Percentiles rank a stretch among this genome's conserved stretches.
phyloP scores from a whole-genome alignment of 306 rosid genomes.

The Malus asiatica region DNA sequence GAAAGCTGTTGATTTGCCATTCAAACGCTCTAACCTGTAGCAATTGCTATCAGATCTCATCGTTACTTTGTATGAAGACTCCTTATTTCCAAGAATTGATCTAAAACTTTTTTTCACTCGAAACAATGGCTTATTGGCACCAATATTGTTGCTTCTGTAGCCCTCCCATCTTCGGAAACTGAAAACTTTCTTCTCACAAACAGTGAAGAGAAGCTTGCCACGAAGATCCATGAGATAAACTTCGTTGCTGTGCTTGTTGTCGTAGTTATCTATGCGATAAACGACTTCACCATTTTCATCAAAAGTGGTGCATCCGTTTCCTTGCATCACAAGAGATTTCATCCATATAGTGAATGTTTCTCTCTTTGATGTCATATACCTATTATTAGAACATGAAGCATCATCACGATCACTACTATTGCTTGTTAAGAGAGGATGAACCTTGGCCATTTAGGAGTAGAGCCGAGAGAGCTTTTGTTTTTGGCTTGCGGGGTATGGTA shows the following conservation, averaged over 20 bases:
- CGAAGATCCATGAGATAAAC: slow-evolving; percentile 39
- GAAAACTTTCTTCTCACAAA: slow-evolving; percentile 14
- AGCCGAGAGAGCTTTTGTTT: neutral
- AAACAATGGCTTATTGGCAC: slow-evolving; percentile 11
- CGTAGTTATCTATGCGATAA: slow-evolving; percentile 34
- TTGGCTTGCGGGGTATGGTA: neutral
- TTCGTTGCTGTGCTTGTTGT: slow-evolving; percentile 21
- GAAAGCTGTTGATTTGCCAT: slow-evolving; percentile 11
- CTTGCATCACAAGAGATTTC: slow-evolving; percentile 40
- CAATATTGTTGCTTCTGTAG: neutral
- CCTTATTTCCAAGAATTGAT: neutral
- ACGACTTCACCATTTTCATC: slow-evolving; percentile 25
- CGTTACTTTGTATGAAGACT: slow-evolving; percentile 4
- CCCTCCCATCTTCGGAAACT: slow-evolving; percentile 19
- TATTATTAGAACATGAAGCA: neutral
- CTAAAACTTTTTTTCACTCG: slow-evolving; percentile 13
- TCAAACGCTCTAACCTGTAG: slow-evolving; percentile 22
- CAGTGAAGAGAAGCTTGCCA: slow-evolving; percentile 35
- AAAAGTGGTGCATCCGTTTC: slow-evolving; percentile 37
- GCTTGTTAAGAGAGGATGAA: slow-evolving; percentile 9
- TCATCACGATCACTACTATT: too few relatives aligned
- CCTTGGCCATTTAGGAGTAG: slow-evolving; percentile 15
- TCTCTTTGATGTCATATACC: slow-evolving; percentile 12
- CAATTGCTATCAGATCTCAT: slow-evolving; percentile 1
- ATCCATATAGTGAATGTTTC: slow-evolving; percentile 42